Conservation (phyloP, 208 protist genomes). For the Endotrypanum monterogeii region DNA sequence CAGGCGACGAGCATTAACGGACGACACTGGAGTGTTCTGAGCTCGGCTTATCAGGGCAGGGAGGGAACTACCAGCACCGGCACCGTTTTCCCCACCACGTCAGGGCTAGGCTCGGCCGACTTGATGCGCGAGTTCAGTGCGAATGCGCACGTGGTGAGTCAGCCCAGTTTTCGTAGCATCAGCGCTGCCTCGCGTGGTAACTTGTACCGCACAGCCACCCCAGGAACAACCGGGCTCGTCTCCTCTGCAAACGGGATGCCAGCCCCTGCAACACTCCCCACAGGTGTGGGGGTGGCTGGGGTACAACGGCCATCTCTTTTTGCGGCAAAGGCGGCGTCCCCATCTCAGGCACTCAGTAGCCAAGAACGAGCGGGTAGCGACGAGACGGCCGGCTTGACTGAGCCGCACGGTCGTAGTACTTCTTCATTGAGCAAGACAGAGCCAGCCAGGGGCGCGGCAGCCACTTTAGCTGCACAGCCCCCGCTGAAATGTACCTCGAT, state of each 20-base stretch:
- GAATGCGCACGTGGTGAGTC: constrained; percentile 10
- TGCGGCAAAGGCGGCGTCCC: constrained; percentile 5
- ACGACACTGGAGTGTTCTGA: constrained; percentile 60
- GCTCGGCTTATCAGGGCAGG: constrained; percentile 6
- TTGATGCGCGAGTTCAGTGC: constrained; percentile 31
- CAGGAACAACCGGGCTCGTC: not conserved
- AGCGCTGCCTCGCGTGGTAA: not conserved
- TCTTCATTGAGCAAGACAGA: constrained; percentile 18
- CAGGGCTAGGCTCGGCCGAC: not conserved
- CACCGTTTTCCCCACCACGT: not conserved
- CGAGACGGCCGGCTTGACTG: constrained; percentile 30
- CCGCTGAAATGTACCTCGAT: not conserved
- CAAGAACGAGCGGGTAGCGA: constrained; percentile 33
- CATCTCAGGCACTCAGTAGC: constrained; percentile 18
- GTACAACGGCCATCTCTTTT: not conserved
- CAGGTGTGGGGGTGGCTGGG: not conserved
- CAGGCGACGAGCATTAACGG: constrained; percentile 74
- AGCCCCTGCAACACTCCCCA: not conserved
- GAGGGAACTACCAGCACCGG: not conserved
- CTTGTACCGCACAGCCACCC: not conserved
- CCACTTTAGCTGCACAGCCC: not conserved
- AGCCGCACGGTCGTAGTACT: constrained; percentile 30
- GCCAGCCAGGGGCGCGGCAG: not conserved
- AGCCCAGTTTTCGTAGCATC: not conserved
- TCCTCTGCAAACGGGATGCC: not conserved